Conservation (phyloP, 2,329 filamentous ascomycete species). For the Fonsecaea pugnacius region DNA sequence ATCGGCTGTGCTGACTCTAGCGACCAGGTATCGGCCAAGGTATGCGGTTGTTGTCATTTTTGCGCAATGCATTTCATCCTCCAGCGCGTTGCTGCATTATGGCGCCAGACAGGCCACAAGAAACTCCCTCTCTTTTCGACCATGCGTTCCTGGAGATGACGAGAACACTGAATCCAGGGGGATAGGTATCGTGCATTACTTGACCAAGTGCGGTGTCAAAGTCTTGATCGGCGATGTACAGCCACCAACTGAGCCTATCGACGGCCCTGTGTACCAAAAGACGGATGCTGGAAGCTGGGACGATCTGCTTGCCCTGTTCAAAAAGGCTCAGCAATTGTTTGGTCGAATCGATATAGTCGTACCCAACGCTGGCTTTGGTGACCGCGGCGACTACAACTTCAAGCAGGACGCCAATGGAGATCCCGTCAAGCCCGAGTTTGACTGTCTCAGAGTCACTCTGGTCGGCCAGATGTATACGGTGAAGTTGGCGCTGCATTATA, state of each 20-base stretch:
- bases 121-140: background rate
- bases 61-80: background rate
- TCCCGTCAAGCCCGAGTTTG: background rate
- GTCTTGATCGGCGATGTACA: slow-evolving; percentile 1
- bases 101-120: background rate
- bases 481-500: background rate
- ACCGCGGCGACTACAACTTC: background rate
- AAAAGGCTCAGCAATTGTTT: background rate
- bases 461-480: background rate
- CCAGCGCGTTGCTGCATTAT: background rate
- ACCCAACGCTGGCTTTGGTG: background rate
- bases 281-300: slow-evolving; percentile 1
- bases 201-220: slow-evolving; percentile 1
- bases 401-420: background rate
- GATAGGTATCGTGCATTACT: background rate
- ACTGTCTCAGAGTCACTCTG: background rate
- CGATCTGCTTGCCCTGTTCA: slow-evolving; percentile 2
- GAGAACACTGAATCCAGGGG: background rate
- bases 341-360: slow-evolving; percentile 2
- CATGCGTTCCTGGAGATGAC: background rate
- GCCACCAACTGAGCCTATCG: background rate
- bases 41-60: background rate
- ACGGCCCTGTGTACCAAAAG: background rate
- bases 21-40: background rate
- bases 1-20: background rate